A percentile compares a stretch with the other conserved stretches of the same genome.
phyloP scores from a whole-genome alignment of 345 rosid genomes.

The Populus nigra region DNA sequence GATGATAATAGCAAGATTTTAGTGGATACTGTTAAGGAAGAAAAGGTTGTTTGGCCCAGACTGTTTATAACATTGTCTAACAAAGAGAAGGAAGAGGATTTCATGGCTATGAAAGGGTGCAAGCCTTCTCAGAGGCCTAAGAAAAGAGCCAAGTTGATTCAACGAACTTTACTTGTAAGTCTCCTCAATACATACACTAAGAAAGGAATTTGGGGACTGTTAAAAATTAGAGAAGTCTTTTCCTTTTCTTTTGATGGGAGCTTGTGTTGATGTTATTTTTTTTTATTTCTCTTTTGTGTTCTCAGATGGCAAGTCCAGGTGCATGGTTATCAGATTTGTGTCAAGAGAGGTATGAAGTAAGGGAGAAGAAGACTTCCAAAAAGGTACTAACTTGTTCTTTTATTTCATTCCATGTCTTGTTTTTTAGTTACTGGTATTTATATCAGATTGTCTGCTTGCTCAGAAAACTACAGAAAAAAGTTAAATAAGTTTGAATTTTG shows the following conservation, averaged over 20 bases:
- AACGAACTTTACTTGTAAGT: slow-evolving; percentile 74
- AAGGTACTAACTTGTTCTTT: slow-evolving; percentile 46
- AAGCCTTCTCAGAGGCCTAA: slow-evolving; percentile 91
- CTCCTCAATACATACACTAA: not conserved
- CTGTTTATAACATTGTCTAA: slow-evolving; percentile 67
- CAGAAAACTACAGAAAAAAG: not conserved
- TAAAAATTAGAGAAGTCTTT: not conserved
- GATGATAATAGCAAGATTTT: slow-evolving; percentile 62
- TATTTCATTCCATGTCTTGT: not conserved
- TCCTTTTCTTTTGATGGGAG: not conserved
- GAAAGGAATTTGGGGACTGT: not conserved
- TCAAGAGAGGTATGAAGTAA: slow-evolving; percentile 83
- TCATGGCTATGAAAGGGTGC: slow-evolving; percentile 92
- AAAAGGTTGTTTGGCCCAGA: slow-evolving; percentile 72
- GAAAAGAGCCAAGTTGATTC: slow-evolving; percentile 84
- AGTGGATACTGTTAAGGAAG: slow-evolving; percentile 59
- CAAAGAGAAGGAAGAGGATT: slow-evolving; percentile 95
- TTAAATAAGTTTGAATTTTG: not conserved
- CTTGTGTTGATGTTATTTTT: not conserved
- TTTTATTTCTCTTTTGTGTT: slow-evolving; percentile 5
- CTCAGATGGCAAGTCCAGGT: slow-evolving; percentile 88
- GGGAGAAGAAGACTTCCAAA: slow-evolving; percentile 90
- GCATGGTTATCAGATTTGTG: slow-evolving; percentile 82
- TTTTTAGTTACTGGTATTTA: not conserved
- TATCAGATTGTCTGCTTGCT: not conserved